Conservation (phyloP, 768 basidiomycete genomes). For the Boletus tylopilopsis region DNA sequence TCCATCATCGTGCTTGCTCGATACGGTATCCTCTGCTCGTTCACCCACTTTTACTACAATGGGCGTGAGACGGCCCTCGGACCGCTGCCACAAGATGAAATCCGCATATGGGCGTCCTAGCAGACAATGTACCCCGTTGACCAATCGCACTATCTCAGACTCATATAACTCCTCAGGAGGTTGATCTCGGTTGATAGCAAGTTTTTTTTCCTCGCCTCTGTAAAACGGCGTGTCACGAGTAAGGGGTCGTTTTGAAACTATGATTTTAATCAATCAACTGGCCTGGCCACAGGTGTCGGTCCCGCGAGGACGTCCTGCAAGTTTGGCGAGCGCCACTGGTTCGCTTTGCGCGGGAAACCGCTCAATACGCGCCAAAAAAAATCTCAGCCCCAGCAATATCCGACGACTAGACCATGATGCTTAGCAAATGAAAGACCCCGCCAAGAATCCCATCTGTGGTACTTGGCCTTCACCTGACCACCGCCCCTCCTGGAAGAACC, state of each 20-base stretch:
- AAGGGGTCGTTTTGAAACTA: too few species aligned
- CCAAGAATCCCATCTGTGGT: conserved; percentile 2
- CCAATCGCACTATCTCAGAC: conserved; percentile 1
- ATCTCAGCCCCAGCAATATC: not conserved
- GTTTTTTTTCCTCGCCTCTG: not conserved
- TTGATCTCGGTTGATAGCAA: not conserved
- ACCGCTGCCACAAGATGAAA: conserved; percentile 3
- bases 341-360: not conserved
- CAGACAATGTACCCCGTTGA: conserved; percentile 2
- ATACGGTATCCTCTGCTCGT: too few species aligned
- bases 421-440: conserved; percentile 4
- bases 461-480: not conserved
- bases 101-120: not conserved
- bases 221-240: not conserved
- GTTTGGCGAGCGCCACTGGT: too few species aligned
- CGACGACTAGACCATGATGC: not conserved
- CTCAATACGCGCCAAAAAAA: conserved; percentile 6
- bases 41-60: too few species aligned
- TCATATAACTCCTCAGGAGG: conserved; percentile 4
- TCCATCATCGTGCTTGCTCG: too few species aligned
- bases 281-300: too few species aligned
- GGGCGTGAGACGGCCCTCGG: conserved; percentile 5
- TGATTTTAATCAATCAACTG: not conserved
- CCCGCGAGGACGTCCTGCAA: not conserved
- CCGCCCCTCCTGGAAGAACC: not conserved